Evolutionary conservation across 441 rosid species (phyloP).

Genomic region (Populus trichocarpa): DNA sequence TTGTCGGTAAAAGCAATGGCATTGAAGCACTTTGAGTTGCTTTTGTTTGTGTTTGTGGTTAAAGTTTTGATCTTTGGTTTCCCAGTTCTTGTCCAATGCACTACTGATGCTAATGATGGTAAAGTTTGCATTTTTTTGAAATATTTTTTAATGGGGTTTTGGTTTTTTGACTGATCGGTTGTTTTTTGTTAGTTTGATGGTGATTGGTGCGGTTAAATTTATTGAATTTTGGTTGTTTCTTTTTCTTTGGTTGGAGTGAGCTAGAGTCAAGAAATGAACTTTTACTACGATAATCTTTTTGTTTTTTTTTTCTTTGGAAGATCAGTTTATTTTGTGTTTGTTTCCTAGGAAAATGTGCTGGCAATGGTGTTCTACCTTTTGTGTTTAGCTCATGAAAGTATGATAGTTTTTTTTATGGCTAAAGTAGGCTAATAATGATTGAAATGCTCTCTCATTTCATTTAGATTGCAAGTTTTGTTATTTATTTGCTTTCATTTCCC

Average conservation of each 20-base stretch:
- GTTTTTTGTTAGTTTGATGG: constrained; percentile 25
- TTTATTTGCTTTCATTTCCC: neutral
- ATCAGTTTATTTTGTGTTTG: constrained; percentile 20
- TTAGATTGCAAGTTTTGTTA: neutral
- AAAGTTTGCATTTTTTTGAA: constrained; percentile 15
- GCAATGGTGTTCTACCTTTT: neutral
- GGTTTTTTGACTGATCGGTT: constrained; percentile 14
- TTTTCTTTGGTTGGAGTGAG: constrained; percentile 1
- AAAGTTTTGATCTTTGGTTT: constrained; percentile 28
- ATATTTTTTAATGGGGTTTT: constrained; percentile 29
- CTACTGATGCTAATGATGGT: constrained; percentile 85
- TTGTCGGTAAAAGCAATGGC: neutral
- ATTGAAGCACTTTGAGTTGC: constrained; percentile 6
- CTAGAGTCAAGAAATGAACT: constrained; percentile 20
- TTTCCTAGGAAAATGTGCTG: constrained; percentile 24
- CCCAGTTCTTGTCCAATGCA: constrained; percentile 45
- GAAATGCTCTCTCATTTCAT: neutral
- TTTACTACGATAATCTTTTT: constrained; percentile 1
- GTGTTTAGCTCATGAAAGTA: neutral
- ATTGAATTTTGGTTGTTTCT: neutral
- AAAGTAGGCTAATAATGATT: neutral
- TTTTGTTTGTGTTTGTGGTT: constrained; percentile 19
- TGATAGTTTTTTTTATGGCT: too few relatives aligned
- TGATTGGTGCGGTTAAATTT: constrained; percentile 17
- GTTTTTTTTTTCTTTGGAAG: constrained; percentile 1